Evolutionary conservation across 2,329 filamentous ascomycete genomes (phyloP).

Genomic region (Ophiocordyceps sinensis): DNA sequence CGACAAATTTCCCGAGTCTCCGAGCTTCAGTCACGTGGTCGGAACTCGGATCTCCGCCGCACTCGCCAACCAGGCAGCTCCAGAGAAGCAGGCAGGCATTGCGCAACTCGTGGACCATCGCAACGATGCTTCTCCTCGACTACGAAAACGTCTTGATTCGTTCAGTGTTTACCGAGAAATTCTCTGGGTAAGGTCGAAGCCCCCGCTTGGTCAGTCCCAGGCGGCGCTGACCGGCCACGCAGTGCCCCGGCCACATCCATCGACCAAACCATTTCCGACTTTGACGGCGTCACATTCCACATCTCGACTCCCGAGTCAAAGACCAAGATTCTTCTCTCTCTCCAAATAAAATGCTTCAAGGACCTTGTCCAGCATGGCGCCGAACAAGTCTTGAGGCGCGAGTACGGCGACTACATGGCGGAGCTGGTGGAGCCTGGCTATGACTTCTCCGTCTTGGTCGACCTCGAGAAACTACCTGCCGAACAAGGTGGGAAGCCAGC

Average conservation of each 20-base stretch:
- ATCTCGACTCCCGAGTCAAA: constrained; percentile 92
- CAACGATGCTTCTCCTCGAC: constrained; percentile 80
- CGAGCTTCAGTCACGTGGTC: not conserved
- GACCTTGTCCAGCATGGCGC: constrained; percentile 92
- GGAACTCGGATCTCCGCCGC: constrained; percentile 4
- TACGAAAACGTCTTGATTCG: constrained; percentile 98
- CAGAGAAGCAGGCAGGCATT: constrained; percentile 9
- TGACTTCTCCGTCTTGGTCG: constrained; percentile 86
- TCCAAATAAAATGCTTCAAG: constrained; percentile 86
- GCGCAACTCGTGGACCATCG: constrained; percentile 10
- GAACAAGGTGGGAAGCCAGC: constrained; percentile 44
- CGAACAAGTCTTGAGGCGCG: constrained; percentile 76
- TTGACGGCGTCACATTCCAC: constrained; percentile 97
- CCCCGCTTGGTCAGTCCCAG: not conserved
- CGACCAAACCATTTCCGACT: constrained; percentile 97
- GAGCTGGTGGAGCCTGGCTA: constrained; percentile 79
- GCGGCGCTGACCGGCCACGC: constrained; percentile 21
- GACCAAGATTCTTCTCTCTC: constrained; percentile 85
- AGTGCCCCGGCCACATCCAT: constrained; percentile 79
- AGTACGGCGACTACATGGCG: constrained; percentile 88
- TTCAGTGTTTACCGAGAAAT: constrained; percentile 86
- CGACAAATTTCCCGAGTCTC: not conserved
- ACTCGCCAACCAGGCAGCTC: constrained; percentile 17
- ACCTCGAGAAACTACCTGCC: constrained; percentile 73
- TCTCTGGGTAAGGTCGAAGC: constrained; percentile 51